Evolutionary conservation across 345 rosid genomes (phyloP), one percentile per base, ranked within the genome.

Genomic region (Ceriops decandra): DNA sequence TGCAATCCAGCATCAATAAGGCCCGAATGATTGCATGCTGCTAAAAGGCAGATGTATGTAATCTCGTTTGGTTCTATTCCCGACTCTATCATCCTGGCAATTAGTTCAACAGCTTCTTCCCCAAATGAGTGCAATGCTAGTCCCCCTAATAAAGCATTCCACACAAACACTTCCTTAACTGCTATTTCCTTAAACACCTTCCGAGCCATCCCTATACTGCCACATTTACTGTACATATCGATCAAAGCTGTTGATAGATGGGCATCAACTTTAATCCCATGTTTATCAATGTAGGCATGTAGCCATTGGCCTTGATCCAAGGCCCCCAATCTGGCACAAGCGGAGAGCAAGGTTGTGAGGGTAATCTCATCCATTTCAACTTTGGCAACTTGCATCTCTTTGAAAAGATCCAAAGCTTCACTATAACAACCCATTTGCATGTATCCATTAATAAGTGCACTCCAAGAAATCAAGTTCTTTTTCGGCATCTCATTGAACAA

Each of bases 271-370:
- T 53, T 51, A 15, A 68, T 68, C 52, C 61, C 38, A 5, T 28
- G 26, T 49, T 68, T 74, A 19, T 68, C 56, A 0, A 74, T 19
- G 49, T 74, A 63, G 13, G 22, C 26, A 24, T 68, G 73, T 31
- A 74, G 64, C 78, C 73, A 68, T 30, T 63, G 59, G 53, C 78
- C 78, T 58, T 74, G 78, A 47, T 74, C 78, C 64, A 74, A 68
- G 33, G 73, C 66, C 38, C 77, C 78, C 59, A 64, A 51, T 47
- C 61, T 28, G 28, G 78, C 53, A 68, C 78, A 74, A 57, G 73
- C 78, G 31, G 78, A 63, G 19, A 74, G 69, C 36, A 68, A 24
- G 59, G 63, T 68, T 20, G 69, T 68, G 8, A 74, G 26, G 5
- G 64, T 64, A 60, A 68, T 11, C 57, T 49, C 52, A 16, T 74